Base-by-base conservation (phyloP, 768 basidiomycete genomes). In the Boletus rubropictus region DNA sequence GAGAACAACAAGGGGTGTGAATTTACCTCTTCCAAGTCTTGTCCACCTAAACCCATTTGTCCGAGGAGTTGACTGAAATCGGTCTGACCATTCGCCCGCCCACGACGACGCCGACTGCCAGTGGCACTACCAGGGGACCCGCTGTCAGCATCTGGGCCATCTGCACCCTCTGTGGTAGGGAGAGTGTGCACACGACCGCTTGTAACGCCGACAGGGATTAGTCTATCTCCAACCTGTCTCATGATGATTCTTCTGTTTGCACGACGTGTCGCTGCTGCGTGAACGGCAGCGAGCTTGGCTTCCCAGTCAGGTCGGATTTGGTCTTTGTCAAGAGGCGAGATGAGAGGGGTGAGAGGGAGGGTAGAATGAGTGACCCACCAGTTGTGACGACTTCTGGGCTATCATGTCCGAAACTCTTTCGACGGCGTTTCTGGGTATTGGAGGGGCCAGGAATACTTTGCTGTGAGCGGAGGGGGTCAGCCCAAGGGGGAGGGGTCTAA, bases 271-370 rank as follows among this genome's bases (percentile, higher is more conserved):
- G 92, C 94, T n/a, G 90, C 86, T 27, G 96, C 95, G 48, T 89
- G 86, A 36, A 98, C 91, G 31, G 92, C 84, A 39, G 90, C 92
- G 32, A 98, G 70, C 67, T 98, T 97, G 35, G 84, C 80, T 72
- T 98, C 94, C 96, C 96, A 98, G 65, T 98, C 95, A 1, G 96
- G 95, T 44, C 93, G 86, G 50, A 98, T 93, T 68, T 92, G 86
- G 72, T 99, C 96, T 95, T 44, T 17, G 48, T 46, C 29, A 15
- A 28, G 25, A 50, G 7, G 37, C 2, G 27, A 6, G 39, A 56
- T 47, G 44, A 53, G 46, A 50, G 27, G 39, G 32, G 46, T 37
- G 46, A 53, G 39, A 22, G 28, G 17, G 22, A 50, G 32, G 33
- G 15, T n/a, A 34, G 14, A 27, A 49, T 32, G 34, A 51, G 27